Evolutionary conservation across 2,329 filamentous ascomycete genomes (phyloP), one percentile per base, ranked within the genome.

Genomic region (Dothistroma pini): DNA sequence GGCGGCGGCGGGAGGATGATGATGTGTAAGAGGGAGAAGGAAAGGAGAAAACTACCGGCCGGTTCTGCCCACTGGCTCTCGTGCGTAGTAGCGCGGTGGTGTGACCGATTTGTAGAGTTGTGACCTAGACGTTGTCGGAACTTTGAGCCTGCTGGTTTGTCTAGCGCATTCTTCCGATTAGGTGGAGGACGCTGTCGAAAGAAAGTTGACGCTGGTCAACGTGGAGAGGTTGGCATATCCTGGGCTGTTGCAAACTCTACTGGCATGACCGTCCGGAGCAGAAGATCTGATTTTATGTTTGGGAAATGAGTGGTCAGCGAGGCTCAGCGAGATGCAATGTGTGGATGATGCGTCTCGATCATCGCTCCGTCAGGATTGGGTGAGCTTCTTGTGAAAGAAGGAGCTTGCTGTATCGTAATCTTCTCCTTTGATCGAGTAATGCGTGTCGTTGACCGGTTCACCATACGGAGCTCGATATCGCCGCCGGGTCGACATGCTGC

Each of bases 1-100:
- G 11, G 25, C 34, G 25, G 25, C 31, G 5, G n/a, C 14, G 31
- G 25, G 31, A 35, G 22, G 31, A 53, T 35, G 51, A 53, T 53
- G 51, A n/a, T 29, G 31, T 31, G 31, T 14, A 29, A 22, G 31
- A 35, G 16, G 34, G 12, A 31, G 51, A n/a, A 44, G 14, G 41
- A 44, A 19, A 7, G 41, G 41, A 44, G 41, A 44, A 9, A 4
- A 44, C 14, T 44, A 19, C 41, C 41, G 16, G 41, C 41, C n/a
- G 14, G 4, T 16, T 14, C 41, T 44, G 29, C 51, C 11, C 16
- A 22, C 48, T 25, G 10, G 21, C 48, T 53, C 31, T 35, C 51
- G 51, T 53, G 51, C 51, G 51, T 35, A 53, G 31, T 29, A 53
- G 25, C 14, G 25, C 14, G 51, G 51, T 53, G 25, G 51, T 35